Percentiles rank a stretch among this genome's conserved stretches.
Conservation (phyloP, 768 basidiomycete genomes). For the Leccinum barrowsii region DNA sequence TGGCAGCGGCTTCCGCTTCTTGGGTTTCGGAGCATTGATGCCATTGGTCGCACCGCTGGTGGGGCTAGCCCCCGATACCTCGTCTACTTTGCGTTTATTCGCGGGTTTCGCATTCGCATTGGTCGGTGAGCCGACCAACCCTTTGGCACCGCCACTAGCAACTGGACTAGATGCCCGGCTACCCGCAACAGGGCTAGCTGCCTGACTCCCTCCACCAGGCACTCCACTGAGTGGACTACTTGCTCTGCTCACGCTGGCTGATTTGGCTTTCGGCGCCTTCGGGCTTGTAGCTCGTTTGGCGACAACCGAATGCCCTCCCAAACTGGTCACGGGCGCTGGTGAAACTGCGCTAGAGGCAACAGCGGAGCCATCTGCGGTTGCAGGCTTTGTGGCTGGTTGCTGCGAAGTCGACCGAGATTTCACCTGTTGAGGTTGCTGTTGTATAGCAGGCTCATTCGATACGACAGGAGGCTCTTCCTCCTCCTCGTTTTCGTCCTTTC, state of each 20-base stretch:
- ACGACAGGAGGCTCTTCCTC: constrained; percentile 55
- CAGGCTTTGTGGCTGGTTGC: constrained; percentile 31
- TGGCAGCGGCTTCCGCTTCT: constrained; percentile 51
- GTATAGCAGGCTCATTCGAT: constrained; percentile 43
- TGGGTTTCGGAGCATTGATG: constrained; percentile 39
- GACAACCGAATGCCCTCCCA: constrained; percentile 75
- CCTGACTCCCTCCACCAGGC: constrained; percentile 44
- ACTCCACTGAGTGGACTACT: constrained; percentile 50
- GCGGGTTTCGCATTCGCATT: constrained; percentile 36
- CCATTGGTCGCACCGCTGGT: constrained; percentile 14
- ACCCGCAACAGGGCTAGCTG: constrained; percentile 46
- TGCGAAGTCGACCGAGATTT: constrained; percentile 46
- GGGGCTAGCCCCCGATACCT: constrained; percentile 27
- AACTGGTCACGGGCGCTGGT: constrained; percentile 42
- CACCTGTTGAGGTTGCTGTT: constrained; percentile 39
- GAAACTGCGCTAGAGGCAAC: constrained; percentile 57
- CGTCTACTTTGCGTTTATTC: constrained; percentile 62
- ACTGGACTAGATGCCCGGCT: constrained; percentile 36
- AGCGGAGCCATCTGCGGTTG: constrained; percentile 23
- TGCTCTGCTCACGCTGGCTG: constrained; percentile 45
- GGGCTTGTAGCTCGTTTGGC: constrained; percentile 86
- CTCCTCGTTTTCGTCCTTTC: constrained; percentile 68
- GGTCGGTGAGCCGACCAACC: constrained; percentile 25
- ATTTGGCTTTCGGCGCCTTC: constrained; percentile 59
- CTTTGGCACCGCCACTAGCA: constrained; percentile 15